These are phyloP conservation scores for Pachysandra terminalis DNA, from an alignment of 164 flowering plant species.

Conservation along the genomic window DNA sequence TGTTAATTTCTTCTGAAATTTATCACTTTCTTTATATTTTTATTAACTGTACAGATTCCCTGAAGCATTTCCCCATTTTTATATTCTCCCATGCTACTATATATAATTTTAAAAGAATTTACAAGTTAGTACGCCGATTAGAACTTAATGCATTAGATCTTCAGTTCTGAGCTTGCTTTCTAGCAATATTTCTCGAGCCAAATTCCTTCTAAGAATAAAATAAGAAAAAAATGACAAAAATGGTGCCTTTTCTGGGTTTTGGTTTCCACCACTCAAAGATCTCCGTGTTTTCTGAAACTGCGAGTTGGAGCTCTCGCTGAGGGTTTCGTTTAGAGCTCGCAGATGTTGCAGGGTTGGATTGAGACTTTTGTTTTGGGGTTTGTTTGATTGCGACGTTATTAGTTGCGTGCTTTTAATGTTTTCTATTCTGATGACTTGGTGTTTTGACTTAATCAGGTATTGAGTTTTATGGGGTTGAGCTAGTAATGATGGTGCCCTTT, in stretches of 20 bases:
- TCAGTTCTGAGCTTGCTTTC: not conserved
- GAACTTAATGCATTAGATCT: not conserved
- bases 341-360: not conserved
- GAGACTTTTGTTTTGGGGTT: slow-evolving; percentile 1
- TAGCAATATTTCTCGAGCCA: slow-evolving; percentile 4
- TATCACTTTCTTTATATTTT: not conserved
- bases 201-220: slow-evolving; percentile 5
- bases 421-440: not conserved
- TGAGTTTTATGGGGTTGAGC: not conserved
- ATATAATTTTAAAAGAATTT: not conserved
- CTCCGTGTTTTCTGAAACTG: not conserved
- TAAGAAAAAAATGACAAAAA: not conserved
- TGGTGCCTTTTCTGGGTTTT: not conserved
- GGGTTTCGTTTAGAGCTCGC: slow-evolving; percentile 7
- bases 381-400: not conserved
- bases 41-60: slow-evolving; percentile 10
- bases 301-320: not conserved
- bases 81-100: not conserved
- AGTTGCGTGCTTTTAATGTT: slow-evolving; percentile 4
- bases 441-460: not conserved
- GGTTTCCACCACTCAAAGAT: not conserved
- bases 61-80: not conserved
- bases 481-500: not conserved
- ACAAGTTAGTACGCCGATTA: slow-evolving; percentile 13
- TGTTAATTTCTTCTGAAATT: not conserved